Base-by-base conservation (phyloP, 2,329 filamentous ascomycete species). In the Colletotrichum noveboracense region DNA sequence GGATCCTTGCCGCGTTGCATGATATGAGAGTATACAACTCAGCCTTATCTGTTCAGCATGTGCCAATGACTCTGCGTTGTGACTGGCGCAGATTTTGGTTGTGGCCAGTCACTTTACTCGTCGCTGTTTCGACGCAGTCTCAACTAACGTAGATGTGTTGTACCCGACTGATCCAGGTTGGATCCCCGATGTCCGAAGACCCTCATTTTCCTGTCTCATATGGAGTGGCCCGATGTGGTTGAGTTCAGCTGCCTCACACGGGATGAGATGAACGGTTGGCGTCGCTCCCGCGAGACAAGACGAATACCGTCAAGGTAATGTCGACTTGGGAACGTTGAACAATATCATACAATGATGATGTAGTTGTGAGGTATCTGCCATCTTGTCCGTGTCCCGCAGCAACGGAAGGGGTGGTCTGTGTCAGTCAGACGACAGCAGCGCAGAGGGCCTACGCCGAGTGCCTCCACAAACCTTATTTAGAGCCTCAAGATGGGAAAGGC, bases 401-500 rank as follows among this genome's bases (percentile, higher is more conserved):
- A 24, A 12, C 26, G 26, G 38, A 28, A 58, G 34, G 43, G 36
- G 32, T 70, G 43, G 71, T 71, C 71, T 74, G 71, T 66, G 60
- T 66, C n/a, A 36, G 36, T 43, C 69, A 67, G 70, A 24, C 62
- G 55, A 64, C 72, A 62, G 52, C 43, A 58, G 43, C 43, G 43
- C 43, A 48, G 43, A 48, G 43, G 43, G n/a, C n/a, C 43, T 48
- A 48, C 43, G n/a, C 43, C 43, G 10, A 52, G 12, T 52, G 43
- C 58, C 70, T 73, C 70, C 73, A 73, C 73, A 73, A 73, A 68
- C 69, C 56, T 73, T 73, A 75, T 72, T 48, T 61, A 21, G 70
- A 68, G 70, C 73, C 70, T 75, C 62, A 73, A 62, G 32, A 16
- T 64, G 69, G 72, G 14, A 71, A 71, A 24, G 36, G 55, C 48